Evolutionary conservation across 2,329 filamentous ascomycete species (phyloP), one percentile per base, ranked within the genome.

Genomic region (Chrysoporthe cubensis): DNA sequence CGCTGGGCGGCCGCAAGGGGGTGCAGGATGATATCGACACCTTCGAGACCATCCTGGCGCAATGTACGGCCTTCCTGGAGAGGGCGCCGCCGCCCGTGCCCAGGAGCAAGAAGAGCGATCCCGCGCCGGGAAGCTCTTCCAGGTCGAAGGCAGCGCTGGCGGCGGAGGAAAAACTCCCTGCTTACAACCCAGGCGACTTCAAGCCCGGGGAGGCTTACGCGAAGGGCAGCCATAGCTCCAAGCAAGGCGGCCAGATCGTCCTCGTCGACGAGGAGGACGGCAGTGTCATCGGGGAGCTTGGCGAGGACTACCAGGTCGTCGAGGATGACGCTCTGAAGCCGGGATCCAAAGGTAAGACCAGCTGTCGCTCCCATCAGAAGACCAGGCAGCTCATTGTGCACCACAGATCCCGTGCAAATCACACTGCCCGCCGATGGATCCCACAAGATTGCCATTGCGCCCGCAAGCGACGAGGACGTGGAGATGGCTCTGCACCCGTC

Each of bases 31-130:
- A 97, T 77, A 85, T 97, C 54, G 94, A 97, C 76, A 98, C 95
- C 0, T 98, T 97, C 75, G 95, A 98, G 83, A 97, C 95, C 3
- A 98, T 98, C 71, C 85, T 98, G 62, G 95, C 95, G n/a, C 94
- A 98, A 80, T 98, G 95, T 79, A 98, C 95, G 2, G 93, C 95
- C 1, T 98, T 99, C 78, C 87, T 97, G 4, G 95, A 98, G 79
- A 89, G 94, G 57, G 90, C 92, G 11, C 84, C 90, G 52, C 88
- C 92, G 7, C 89, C 87, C 11, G 69, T 73, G 64, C 73, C 76
- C 70, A 76, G 80, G 73, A 77, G 64, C 32, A 70, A 73, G 59
- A 74, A 75, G 64, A 56, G 62, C 58, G 26, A 58, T 65, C 37
- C 56, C 40, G 37, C 52, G 1, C 62, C 57, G 26, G 46, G n/a